Base-by-base conservation (phyloP, 306 rosid species). In the Quercus mongolica region DNA sequence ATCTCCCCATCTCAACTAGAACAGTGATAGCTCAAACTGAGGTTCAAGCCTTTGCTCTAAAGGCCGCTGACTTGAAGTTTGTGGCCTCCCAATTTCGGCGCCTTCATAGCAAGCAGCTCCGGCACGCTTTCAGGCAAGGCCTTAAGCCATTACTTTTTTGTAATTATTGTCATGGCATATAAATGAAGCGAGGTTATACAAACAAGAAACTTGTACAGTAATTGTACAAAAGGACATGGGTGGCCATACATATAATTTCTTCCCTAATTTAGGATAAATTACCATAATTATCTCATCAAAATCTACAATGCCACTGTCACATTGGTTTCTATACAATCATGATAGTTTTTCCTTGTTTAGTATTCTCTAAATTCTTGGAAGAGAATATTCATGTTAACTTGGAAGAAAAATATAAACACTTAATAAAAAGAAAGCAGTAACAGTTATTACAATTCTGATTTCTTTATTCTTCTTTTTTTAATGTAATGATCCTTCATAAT, bases 31-130 rank as follows among this genome's bases (percentile, higher is more conserved):
- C 97, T n/a, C 82, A 80, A 19, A 84, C 94, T 11, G 99, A 93
- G 78, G 99, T 95, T 30, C 96, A 91, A 81, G 99, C 97, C 31
- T 95, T 91, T 82, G 93, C 98, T 63, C 86, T 95, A 49, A 84
- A 21, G 89, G 89, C 94, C 55, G 86, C 90, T 3, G 98, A 95
- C 80, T 79, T 93, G 78, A 90, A 89, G 86, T 79, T 41, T 65
- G 94, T 93, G 7, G 89, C 97, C 51, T 84, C 92, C 35, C 99
- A 91, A 76, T 93, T 87, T 72, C 85, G 94, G 14, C 88, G 86
- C 19, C 92, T 90, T n/a, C 87, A 91, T 76, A 86, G 85, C 83
- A 87, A 85, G 76, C 93, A 90, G 41, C 89, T 95, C 58, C 90
- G 76, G 31, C 92, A 89, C 81, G 4, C 83, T 84, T 94, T 95